A percentile compares a stretch with the other conserved stretches of the same genome.
Evolutionary conservation across 352 stramenopile genomes (phyloP).

Genomic region (Globisporangium spinosum): DNA sequence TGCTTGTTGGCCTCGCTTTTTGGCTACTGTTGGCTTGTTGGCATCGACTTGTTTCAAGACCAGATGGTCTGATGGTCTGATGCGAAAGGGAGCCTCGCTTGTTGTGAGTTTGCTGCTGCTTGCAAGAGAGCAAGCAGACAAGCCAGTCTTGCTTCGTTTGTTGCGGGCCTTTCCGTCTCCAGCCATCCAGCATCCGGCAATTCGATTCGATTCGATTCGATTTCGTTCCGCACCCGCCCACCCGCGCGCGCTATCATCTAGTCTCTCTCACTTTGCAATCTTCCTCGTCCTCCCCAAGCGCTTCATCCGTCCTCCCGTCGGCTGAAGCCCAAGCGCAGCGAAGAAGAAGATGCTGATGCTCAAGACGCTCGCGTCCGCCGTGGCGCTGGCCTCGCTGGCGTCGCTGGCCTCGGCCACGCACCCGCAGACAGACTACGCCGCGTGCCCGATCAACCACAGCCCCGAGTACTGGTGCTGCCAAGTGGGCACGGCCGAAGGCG

Average conservation of each 20-base stretch:
- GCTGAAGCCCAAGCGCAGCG: constrained; percentile 12
- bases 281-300: constrained; percentile 19
- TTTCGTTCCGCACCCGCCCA: not conserved
- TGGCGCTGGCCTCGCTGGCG: constrained; percentile 16
- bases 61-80: not conserved
- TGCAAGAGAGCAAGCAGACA: not conserved
- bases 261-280: constrained; percentile 17
- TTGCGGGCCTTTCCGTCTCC: not conserved
- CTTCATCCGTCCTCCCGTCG: not conserved
- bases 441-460: constrained; percentile 55
- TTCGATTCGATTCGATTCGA: not conserved
- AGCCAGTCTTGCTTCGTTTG: not conserved
- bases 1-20: not conserved
- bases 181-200: not conserved
- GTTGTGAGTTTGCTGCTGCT: not conserved
- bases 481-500: constrained; percentile 28
- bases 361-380: constrained; percentile 17
- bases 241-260: not conserved
- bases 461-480: constrained; percentile 62
- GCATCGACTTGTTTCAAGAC: not conserved
- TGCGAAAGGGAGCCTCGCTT: not conserved
- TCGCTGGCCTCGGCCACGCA: constrained; percentile 35
- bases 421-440: constrained; percentile 51
- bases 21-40: not conserved
- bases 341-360: constrained; percentile 10